phyloP scores from a whole-genome alignment of 768 basidiomycete species.

The Leucocoprinus leucothites region DNA sequence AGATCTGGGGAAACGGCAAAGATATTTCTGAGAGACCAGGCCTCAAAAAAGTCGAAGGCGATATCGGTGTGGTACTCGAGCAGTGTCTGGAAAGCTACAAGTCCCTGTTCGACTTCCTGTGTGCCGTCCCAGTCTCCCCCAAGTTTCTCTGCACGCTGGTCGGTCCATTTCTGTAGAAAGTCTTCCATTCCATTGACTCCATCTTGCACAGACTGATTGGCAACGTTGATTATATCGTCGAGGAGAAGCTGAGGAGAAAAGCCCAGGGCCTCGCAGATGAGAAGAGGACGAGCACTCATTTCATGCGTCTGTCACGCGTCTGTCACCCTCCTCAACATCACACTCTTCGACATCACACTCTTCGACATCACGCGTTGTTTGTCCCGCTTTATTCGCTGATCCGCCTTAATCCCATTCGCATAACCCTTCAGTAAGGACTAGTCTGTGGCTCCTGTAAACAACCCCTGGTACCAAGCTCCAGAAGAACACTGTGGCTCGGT shows the following conservation, averaged over 20 bases:
- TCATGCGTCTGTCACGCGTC: constrained; percentile 9
- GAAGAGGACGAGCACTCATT: constrained; percentile 36
- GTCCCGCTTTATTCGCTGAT: too few species aligned
- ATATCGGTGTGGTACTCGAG: constrained; percentile 86
- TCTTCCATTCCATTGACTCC: constrained; percentile 79
- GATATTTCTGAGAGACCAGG: constrained; percentile 86
- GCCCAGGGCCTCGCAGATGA: constrained; percentile 72
- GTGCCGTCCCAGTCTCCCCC: constrained; percentile 32
- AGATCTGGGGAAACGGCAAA: constrained; percentile 72
- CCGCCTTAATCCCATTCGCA: too few species aligned
- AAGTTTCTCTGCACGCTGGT: constrained; percentile 49
- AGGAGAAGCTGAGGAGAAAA: constrained; percentile 83
- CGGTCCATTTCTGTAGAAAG: constrained; percentile 71
- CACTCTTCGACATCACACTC: too few species aligned
- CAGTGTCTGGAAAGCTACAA: constrained; percentile 85
- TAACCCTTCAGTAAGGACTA: too few species aligned
- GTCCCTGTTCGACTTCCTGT: constrained; percentile 73
- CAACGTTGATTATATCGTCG: constrained; percentile 83
- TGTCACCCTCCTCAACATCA: constrained; percentile 3
- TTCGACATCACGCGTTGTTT: too few species aligned
- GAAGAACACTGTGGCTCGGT: too few species aligned
- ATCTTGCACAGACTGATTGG: constrained; percentile 75
- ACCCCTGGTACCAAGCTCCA: too few species aligned
- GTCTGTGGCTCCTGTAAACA: too few species aligned
- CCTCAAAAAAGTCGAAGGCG: constrained; percentile 90